These are phyloP conservation scores for Colletotrichum lupini DNA, from an alignment of 2,329 filamentous ascomycete species.

Conservation along the genomic window DNA sequence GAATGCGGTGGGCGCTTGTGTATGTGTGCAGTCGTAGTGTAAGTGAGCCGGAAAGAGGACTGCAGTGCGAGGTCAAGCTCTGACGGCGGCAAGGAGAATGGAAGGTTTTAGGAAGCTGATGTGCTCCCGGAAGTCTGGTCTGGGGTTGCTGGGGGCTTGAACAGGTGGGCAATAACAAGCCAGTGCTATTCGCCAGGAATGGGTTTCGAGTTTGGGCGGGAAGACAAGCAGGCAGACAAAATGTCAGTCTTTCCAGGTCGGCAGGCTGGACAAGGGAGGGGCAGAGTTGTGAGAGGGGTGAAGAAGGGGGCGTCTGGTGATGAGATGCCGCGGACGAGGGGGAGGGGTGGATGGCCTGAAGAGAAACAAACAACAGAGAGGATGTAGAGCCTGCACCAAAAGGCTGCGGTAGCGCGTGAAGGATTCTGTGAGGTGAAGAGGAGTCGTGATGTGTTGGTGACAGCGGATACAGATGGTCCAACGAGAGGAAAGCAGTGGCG, in stretches of 20 bases:
- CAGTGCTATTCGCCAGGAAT: conserved; percentile 25
- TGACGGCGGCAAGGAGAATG: conserved; percentile 35
- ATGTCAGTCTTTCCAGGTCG: conserved; percentile 18
- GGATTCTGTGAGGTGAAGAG: conserved; percentile 34
- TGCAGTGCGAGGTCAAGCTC: conserved; percentile 35
- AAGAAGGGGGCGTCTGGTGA: conserved; percentile 24
- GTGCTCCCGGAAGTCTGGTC: conserved; percentile 33
- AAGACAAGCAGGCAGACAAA: conserved; percentile 28
- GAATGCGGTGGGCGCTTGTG: conserved; percentile 45
- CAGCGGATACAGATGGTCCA: conserved; percentile 26
- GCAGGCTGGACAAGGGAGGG: conserved; percentile 27
- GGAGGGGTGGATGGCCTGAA: conserved; percentile 4
- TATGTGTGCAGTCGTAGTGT: conserved; percentile 30
- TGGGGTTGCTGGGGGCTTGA: conserved; percentile 35
- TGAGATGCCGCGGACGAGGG: conserved; percentile 11
- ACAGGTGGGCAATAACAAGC: conserved; percentile 32
- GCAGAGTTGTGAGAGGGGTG: conserved; percentile 27
- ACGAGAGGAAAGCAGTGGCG: conserved; percentile 34
- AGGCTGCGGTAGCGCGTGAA: conserved; percentile 32
- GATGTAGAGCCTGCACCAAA: conserved; percentile 15
- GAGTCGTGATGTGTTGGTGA: conserved; percentile 33
- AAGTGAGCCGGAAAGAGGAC: conserved; percentile 26
- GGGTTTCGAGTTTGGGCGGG: conserved; percentile 25
- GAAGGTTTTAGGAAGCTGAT: conserved; percentile 21
- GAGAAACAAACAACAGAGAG: background rate